These are phyloP conservation scores for Stemphylium vesicarium DNA, from an alignment of 2,329 filamentous ascomycete genomes.

Conservation along the genomic window DNA sequence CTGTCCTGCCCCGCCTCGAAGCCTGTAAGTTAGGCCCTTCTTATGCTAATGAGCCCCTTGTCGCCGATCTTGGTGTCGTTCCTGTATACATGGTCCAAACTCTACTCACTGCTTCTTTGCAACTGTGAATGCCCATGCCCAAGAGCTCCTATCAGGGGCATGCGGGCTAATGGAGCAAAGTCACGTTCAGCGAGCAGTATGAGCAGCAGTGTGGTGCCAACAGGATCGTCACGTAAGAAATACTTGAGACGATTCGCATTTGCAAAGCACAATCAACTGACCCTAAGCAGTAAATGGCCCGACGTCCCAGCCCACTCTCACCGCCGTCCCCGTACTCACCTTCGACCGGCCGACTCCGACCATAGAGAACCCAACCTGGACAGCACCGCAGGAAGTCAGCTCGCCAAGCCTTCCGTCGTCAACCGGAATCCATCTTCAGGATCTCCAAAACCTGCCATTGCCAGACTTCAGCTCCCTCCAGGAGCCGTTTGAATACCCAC, in stretches of 20 bases:
- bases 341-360: too few species aligned
- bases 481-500: too few species aligned
- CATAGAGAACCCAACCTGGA: too few species aligned
- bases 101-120: background rate
- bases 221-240: conserved; percentile 21
- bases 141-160: background rate
- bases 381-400: too few species aligned
- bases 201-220: conserved; percentile 20
- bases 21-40: conserved; percentile 33
- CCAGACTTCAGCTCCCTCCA: too few species aligned
- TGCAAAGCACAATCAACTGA: background rate
- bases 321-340: conserved; percentile 6
- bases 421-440: too few species aligned
- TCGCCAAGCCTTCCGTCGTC: too few species aligned
- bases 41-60: conserved; percentile 19
- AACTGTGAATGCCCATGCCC: conserved; percentile 21
- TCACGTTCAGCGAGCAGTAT: conserved; percentile 3
- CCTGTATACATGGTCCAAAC: conserved; percentile 23
- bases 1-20: conserved; percentile 41
- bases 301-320: conserved; percentile 20
- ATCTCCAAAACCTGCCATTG: too few species aligned
- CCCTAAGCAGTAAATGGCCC: background rate
- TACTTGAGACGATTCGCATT: background rate
- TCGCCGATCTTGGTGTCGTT: conserved; percentile 23
- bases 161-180: conserved; percentile 37